These are phyloP conservation scores for Emmonsiellopsis sp. DNA, from an alignment of 2,329 filamentous ascomycete genomes.

Conservation along the genomic window DNA sequence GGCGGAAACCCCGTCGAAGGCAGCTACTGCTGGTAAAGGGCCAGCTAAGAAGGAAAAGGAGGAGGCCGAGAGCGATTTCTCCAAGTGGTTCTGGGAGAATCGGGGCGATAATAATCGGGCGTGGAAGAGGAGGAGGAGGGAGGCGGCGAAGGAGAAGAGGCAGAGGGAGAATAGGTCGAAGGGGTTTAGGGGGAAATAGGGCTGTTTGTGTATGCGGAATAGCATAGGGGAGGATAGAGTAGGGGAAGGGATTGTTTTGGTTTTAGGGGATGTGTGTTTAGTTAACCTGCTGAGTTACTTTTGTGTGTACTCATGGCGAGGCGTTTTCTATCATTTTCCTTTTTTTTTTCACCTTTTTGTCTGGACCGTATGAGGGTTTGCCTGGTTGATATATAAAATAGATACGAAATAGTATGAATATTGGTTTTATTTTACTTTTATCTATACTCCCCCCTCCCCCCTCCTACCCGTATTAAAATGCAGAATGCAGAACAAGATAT, in stretches of 20 bases:
- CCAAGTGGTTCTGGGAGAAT: slow-evolving; percentile 52
- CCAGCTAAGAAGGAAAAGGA: slow-evolving; percentile 14
- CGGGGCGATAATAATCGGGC: slow-evolving; percentile 41
- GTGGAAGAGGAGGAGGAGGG: slow-evolving; percentile 47
- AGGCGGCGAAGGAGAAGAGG: slow-evolving; percentile 51
- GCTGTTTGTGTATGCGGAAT: not conserved
- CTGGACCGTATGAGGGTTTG: no score
- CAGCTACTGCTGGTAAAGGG: not conserved
- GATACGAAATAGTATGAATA: no score
- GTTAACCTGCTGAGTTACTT: not conserved
- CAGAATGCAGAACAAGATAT: no score
- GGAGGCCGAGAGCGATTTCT: slow-evolving; percentile 46
- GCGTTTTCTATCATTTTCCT: no score
- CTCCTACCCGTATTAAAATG: no score
- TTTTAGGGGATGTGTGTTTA: not conserved
- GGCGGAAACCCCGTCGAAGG: slow-evolving; percentile 15
- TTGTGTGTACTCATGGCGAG: not conserved
- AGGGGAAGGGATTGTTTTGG: not conserved
- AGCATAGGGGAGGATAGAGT: no score
- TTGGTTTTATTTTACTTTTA: no score
- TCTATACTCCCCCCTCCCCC: no score
- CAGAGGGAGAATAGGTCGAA: slow-evolving; percentile 50
- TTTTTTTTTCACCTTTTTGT: no score
- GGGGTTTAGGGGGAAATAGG: slow-evolving; percentile 17
- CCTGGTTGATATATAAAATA: no score